Evolutionary conservation across 805 yeast species (phyloP).

Genomic region (Zygosaccharomyces pseudorouxii): DNA sequence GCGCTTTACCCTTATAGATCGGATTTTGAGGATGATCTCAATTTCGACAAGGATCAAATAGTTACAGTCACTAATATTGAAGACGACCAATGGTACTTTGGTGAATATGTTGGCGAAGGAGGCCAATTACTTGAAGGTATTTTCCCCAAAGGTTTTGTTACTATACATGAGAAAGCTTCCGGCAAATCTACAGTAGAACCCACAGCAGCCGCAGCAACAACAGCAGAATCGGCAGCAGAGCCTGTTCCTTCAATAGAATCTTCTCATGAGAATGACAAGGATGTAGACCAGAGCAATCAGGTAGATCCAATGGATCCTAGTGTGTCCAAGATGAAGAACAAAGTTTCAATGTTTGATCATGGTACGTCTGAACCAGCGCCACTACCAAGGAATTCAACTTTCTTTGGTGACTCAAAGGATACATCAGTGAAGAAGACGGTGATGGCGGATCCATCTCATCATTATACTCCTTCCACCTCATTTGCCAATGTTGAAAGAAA

Average conservation of each 20-base stretch:
- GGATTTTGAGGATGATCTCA: slow-evolving; percentile 79
- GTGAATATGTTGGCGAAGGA: slow-evolving; percentile 44
- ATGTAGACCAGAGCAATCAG: slow-evolving; percentile 5
- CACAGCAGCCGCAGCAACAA: not conserved
- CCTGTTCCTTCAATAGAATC: not conserved
- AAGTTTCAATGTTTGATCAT: slow-evolving; percentile 48
- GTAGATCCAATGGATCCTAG: slow-evolving; percentile 19
- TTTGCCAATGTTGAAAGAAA: slow-evolving; percentile 11
- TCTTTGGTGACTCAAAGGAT: slow-evolving; percentile 10
- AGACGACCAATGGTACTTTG: slow-evolving; percentile 90
- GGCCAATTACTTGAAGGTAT: slow-evolving; percentile 59
- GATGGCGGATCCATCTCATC: slow-evolving; percentile 53
- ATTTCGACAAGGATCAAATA: slow-evolving; percentile 60
- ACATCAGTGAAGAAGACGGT: slow-evolving; percentile 50
- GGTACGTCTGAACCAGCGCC: slow-evolving; percentile 41
- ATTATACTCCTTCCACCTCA: slow-evolving; percentile 46
- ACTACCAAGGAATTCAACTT: slow-evolving; percentile 46
- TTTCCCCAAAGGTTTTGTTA: slow-evolving; percentile 85
- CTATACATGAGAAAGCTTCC: slow-evolving; percentile 16
- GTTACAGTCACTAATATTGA: slow-evolving; percentile 75
- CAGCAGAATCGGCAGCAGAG: not conserved
- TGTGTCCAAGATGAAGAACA: slow-evolving; percentile 36
- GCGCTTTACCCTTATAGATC: slow-evolving; percentile 65
- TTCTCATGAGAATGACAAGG: not conserved
- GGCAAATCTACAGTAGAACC: not conserved